Percentiles rank a stretch among this genome's conserved stretches.
These are phyloP conservation scores for Candida ipomoeae DNA, from an alignment of 805 yeast species.

Conservation along the genomic window DNA sequence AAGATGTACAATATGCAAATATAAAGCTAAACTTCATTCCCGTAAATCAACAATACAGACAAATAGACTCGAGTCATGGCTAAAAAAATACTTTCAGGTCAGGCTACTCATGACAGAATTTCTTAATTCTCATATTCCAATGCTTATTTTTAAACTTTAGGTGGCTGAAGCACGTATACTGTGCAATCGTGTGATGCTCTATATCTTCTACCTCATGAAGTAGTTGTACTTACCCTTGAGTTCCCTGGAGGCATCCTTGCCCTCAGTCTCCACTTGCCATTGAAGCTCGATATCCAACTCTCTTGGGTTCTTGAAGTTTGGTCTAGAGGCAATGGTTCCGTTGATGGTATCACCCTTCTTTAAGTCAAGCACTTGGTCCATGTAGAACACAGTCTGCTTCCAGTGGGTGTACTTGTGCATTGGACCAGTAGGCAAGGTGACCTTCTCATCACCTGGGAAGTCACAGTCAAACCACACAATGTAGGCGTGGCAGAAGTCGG, in stretches of 20 bases:
- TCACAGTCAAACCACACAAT: slow-evolving; percentile 94
- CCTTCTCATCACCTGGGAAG: slow-evolving; percentile 68
- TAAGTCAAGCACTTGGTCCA: slow-evolving; percentile 72
- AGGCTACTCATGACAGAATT: background rate
- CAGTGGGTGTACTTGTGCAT: slow-evolving; percentile 93
- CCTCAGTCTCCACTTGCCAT: slow-evolving; percentile 47
- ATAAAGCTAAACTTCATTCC: too few species aligned
- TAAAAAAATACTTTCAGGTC: background rate
- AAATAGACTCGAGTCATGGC: background rate
- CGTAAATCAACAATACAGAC: too few species aligned
- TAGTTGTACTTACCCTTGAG: slow-evolving; percentile 59
- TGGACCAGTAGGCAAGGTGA: slow-evolving; percentile 90
- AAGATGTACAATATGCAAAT: background rate
- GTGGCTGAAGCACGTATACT: background rate
- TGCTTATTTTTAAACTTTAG: background rate
- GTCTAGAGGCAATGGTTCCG: slow-evolving; percentile 71
- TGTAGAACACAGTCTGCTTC: slow-evolving; percentile 96
- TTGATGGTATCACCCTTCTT: slow-evolving; percentile 71
- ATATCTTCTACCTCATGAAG: slow-evolving; percentile 55
- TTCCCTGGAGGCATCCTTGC: slow-evolving; percentile 48
- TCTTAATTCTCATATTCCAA: background rate
- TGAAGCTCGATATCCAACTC: slow-evolving; percentile 79
- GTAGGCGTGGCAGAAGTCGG: slow-evolving; percentile 82
- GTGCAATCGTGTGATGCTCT: background rate
- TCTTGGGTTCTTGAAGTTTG: slow-evolving; percentile 76